Conservation (phyloP, 169 alveolate genomes). For the Plasmodium blacklocki region DNA sequence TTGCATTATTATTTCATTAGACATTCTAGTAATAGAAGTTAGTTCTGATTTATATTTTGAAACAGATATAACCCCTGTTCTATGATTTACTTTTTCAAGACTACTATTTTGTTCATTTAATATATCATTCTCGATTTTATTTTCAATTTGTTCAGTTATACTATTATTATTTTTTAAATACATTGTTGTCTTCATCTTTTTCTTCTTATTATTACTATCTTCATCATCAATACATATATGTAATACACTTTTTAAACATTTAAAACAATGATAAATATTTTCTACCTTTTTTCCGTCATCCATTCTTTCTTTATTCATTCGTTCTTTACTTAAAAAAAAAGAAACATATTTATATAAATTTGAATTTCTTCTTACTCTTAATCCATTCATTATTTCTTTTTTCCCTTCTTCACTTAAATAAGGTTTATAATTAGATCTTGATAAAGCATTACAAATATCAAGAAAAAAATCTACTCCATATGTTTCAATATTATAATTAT, state of each 20-base stretch:
- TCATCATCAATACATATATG: conserved; percentile 64
- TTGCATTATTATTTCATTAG: conserved; percentile 71
- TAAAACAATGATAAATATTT: conserved; percentile 72
- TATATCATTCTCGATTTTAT: conserved; percentile 49
- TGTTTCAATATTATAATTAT: conserved; percentile 62
- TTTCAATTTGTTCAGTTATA: conserved; percentile 70
- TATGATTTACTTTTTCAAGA: conserved; percentile 1
- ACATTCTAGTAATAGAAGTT: conserved; percentile 40
- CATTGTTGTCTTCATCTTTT: background rate
- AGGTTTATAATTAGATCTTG: conserved; percentile 63
- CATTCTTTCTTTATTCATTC: conserved; percentile 68
- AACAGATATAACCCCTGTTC: conserved; percentile 68
- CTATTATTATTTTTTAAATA: background rate
- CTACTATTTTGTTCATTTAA: conserved; percentile 16
- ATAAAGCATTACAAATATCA: conserved; percentile 71
- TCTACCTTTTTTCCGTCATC: conserved; percentile 71
- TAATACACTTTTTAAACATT: conserved; percentile 72
- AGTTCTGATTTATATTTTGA: conserved; percentile 52
- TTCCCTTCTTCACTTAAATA: conserved; percentile 75
- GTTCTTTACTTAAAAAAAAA: conserved; percentile 75
- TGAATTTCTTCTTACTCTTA: conserved; percentile 69
- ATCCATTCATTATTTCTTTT: conserved; percentile 65
- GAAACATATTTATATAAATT: conserved; percentile 75
- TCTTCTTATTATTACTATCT: conserved; percentile 1
- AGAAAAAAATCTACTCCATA: conserved; percentile 71